Base-by-base conservation (phyloP, 257 asterid species). In the Cynanchum wilfordii region DNA sequence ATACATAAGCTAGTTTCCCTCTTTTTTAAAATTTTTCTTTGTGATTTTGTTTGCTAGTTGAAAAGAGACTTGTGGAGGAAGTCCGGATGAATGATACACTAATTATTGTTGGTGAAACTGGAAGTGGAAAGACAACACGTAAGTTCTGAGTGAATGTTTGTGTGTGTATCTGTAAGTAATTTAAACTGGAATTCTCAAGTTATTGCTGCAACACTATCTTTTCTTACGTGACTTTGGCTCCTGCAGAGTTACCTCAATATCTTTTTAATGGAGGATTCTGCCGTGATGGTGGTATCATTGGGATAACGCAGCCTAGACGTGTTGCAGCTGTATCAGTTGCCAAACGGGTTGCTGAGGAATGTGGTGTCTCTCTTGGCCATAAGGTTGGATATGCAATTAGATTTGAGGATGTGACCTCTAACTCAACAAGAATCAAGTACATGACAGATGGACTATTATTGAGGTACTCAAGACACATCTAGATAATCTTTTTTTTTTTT, bases 121-220 rank as follows among this genome's bases (percentile, higher is more conserved):
- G 97, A 56, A 94, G 98, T 74, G 98, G 98, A 79, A 91, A 94
- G 85, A 94, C 98, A 73, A 94, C 98, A 45, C 98, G 98, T 94
- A 84, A 89, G 98, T 82, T 63, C 65, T 74, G 55, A 44, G 42
- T 22, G 50, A 65, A 65, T 60, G 4, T 19, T 33, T 25, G 57
- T 55, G 68, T 56, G 10, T 27, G 52, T 17, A 13, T 45, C 25
- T 10, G 2, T 49, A 22, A 44, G 44, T 49, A 47, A 27, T 24
- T 10, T 47, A 25, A 62, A 11, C 15, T 15, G 45, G 17, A 74
- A 11, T 62, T 73, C 3, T 42, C 17, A 10, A 15, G 25, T 38
- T 64, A 24, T 36, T 51, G 11, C 52, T 65, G 55, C 33, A 55
- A 42, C 2, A 27, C 8, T 73, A 2, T n/a, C n/a, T 45, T 60